A percentile compares a stretch with the other conserved stretches of the same genome.
Evolutionary conservation across 805 yeast species (phyloP).

Genomic region (Candida chilensis): DNA sequence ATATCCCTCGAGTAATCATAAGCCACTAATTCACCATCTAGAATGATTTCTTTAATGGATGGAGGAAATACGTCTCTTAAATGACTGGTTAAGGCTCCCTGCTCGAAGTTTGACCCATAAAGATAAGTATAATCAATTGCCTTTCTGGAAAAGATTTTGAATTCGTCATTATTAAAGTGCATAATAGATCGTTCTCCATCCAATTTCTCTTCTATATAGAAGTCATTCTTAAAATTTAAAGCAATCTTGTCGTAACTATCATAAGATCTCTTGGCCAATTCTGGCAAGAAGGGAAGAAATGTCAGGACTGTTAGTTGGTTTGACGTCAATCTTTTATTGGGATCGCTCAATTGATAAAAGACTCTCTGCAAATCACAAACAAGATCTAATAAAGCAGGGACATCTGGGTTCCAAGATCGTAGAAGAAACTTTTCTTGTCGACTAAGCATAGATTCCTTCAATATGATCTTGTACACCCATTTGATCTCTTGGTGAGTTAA

Average conservation of each 20-base stretch:
- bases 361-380: conserved; percentile 57
- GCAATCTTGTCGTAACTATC: conserved; percentile 42
- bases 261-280: conserved; percentile 51
- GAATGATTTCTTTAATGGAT: conserved; percentile 26
- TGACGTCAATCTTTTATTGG: conserved; percentile 28
- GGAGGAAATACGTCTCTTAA: conserved; percentile 30
- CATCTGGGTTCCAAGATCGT: conserved; percentile 71
- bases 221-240: conserved; percentile 32
- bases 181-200: conserved; percentile 88
- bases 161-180: conserved; percentile 48
- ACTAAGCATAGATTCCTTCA: conserved; percentile 52
- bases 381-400: conserved; percentile 51
- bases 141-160: conserved; percentile 52
- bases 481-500: conserved; percentile 55
- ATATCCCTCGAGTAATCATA: conserved; percentile 53
- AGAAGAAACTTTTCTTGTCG: conserved; percentile 53
- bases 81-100: conserved; percentile 48
- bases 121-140: conserved; percentile 65
- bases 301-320: conserved; percentile 31
- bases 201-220: conserved; percentile 80
- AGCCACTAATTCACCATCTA: conserved; percentile 94
- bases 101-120: conserved; percentile 46
- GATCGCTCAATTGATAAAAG: conserved; percentile 48
- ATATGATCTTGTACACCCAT: conserved; percentile 59
- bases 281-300: conserved; percentile 63